A percentile compares a stretch with the other conserved stretches of the same genome.
Evolutionary conservation across 805 yeast species (phyloP).

Genomic region (Nakazawaea sp.): DNA sequence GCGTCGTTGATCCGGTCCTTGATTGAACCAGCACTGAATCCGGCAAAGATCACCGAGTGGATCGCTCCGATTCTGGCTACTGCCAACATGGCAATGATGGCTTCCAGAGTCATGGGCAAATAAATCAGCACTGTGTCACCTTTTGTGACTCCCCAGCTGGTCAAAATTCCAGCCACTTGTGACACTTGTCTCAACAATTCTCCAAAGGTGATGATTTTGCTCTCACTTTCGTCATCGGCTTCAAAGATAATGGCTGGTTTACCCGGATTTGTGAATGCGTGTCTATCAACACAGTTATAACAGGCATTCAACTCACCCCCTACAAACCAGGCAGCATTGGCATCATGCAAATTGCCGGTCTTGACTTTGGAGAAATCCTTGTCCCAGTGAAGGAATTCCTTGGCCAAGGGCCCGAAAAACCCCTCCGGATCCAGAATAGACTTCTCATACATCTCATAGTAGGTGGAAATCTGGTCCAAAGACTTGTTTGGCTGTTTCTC

Average conservation of each 20-base stretch:
- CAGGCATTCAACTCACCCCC: constrained; percentile 91
- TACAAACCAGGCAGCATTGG: constrained; percentile 79
- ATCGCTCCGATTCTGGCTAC: constrained; percentile 91
- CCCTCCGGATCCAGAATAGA: constrained; percentile 73
- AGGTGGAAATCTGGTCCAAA: constrained; percentile 56
- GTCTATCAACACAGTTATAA: constrained; percentile 93
- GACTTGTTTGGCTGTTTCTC: constrained; percentile 57
- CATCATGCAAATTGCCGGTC: constrained; percentile 68
- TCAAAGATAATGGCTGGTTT: constrained; percentile 84
- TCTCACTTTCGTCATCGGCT: constrained; percentile 83
- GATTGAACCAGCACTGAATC: constrained; percentile 89
- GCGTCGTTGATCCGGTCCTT: constrained; percentile 89
- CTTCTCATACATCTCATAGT: constrained; percentile 60
- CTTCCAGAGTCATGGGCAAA: constrained; percentile 97
- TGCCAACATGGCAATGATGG: constrained; percentile 89
- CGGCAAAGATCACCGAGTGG: constrained; percentile 95
- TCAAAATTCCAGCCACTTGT: constrained; percentile 78
- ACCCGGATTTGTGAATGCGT: constrained; percentile 82
- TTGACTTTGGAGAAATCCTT: constrained; percentile 61
- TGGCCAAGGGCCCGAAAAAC: constrained; percentile 77
- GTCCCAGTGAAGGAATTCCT: constrained; percentile 72
- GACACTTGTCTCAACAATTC: constrained; percentile 81
- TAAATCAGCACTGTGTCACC: constrained; percentile 97
- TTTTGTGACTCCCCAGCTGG: constrained; percentile 78
- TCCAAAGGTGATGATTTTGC: constrained; percentile 71